Evolutionary conservation across 106 monocot genomes (phyloP), one percentile per base, ranked within the genome.

Genomic region (Xerophyta viscosa): DNA sequence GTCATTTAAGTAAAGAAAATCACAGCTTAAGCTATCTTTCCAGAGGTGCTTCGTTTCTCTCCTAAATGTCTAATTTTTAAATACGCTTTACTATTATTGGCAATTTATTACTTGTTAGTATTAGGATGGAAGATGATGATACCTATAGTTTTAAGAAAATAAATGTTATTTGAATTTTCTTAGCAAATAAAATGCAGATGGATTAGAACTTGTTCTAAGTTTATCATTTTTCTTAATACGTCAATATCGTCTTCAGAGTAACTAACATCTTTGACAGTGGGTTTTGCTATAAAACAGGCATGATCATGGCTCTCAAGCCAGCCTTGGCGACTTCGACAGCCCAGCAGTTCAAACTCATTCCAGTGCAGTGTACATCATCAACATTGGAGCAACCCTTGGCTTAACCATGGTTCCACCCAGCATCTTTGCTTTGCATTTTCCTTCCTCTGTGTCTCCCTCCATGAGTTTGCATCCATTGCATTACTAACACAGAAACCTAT

Each of bases 231-330:
- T n/a, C n/a, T n/a, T n/a, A n/a, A n/a, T 33, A 33, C 33, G 33
- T 33, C 33, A 33, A 6, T 33, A 33, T 33, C 11, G 7, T 33
- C n/a, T 33, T 33, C 33, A 6, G 33, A 30, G 22, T 20, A 62
- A 73, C 69, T 83, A 72, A 71, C 71, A 71, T 73, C 52, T 76
- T 54, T 88, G 72, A 83, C 83, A 79, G 73, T 79, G 68, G 75
- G 70, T 59, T 69, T 83, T 66, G 39, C 58, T 55, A 56, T 76
- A 65, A 82, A 82, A 69, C 88, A 88, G 88, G 88, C 76, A 76
- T 88, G 72, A 83, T 60, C 8, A 67, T 70, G 73, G 66, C 76
- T 52, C 62, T 80, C 66, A 45, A 70, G 25, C 75, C 79, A 50
- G 58, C 78, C 41, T 61, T 66, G 37, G 64, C 74, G 52, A 73